phyloP scores from a whole-genome alignment of 2,329 filamentous ascomycete species.

The Peltaster fructicola region DNA sequence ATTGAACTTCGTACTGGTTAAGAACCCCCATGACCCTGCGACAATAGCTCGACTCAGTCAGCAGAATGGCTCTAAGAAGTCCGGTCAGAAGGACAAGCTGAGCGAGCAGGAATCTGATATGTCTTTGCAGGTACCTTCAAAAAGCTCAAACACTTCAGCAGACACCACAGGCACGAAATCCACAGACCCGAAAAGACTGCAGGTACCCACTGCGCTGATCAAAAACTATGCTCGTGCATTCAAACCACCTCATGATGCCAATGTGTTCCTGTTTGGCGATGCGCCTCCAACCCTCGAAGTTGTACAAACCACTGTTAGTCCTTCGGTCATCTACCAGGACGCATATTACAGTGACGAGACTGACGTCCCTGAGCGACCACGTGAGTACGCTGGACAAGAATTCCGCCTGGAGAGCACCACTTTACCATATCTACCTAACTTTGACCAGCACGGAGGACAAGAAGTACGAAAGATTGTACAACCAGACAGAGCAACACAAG shows the following conservation, averaged over 20 bases:
- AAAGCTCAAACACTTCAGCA: too few species aligned
- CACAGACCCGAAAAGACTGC: conserved; percentile 15
- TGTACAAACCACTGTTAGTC: conserved; percentile 41
- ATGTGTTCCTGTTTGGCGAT: conserved; percentile 19
- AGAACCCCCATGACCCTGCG: conserved; percentile 50
- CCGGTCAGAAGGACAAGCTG: too few species aligned
- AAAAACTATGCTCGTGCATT: conserved; percentile 12
- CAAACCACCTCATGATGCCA: conserved; percentile 4
- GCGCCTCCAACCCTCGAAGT: conserved; percentile 26
- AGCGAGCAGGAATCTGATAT: too few species aligned
- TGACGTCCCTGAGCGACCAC: conserved; percentile 58
- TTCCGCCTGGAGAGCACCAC: conserved; percentile 62
- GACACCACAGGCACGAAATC: conserved; percentile 30
- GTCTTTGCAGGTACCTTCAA: too few species aligned
- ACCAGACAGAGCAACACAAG: conserved; percentile 34
- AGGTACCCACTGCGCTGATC: background rate
- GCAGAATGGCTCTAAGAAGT: too few species aligned
- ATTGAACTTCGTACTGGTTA: conserved; percentile 57
- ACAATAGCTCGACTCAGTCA: conserved; percentile 52
- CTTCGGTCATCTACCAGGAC: conserved; percentile 62
- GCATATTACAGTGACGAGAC: conserved; percentile 69
- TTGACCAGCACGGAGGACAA: conserved; percentile 33
- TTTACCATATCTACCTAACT: conserved; percentile 62
- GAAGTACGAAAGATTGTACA: conserved; percentile 38
- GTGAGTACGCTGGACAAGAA: conserved; percentile 77